phyloP scores from a whole-genome alignment of 2,329 filamentous ascomycete genomes.

The Leptosphaerulina australis region DNA sequence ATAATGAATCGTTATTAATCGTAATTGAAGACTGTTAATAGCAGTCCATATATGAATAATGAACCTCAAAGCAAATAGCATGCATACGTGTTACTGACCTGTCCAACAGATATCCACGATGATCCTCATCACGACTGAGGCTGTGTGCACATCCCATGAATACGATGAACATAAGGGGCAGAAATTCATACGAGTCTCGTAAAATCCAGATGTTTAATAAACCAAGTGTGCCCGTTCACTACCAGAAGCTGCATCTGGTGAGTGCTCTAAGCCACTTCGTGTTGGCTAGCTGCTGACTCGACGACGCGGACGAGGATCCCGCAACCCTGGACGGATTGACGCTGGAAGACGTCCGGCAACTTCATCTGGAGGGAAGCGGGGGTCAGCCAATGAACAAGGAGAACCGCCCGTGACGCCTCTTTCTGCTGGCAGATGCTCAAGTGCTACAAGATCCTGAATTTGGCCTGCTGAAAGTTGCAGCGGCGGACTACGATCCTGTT shows the following conservation, averaged over 20 bases:
- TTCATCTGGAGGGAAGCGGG: too few relatives aligned
- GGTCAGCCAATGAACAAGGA: too few relatives aligned
- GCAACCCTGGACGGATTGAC: too few relatives aligned
- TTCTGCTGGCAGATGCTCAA: too few relatives aligned
- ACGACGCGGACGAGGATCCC: too few relatives aligned
- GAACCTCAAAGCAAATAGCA: constrained; percentile 12
- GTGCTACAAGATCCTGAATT: too few relatives aligned
- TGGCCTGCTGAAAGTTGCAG: too few relatives aligned
- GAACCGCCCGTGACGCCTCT: too few relatives aligned
- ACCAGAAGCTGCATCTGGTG: constrained; percentile 12
- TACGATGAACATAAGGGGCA: constrained; percentile 4
- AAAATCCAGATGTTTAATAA: background rate
- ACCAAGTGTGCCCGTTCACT: constrained; percentile 5
- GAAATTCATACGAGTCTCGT: constrained; percentile 1
- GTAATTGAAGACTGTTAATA: constrained; percentile 14
- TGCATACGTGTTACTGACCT: constrained; percentile 4
- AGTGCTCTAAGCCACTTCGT: constrained; percentile 12
- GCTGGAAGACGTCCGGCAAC: too few relatives aligned
- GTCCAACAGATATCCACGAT: constrained; percentile 1
- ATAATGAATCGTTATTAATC: constrained; percentile 18
- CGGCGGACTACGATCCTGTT: too few relatives aligned
- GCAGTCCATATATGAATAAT: constrained; percentile 19
- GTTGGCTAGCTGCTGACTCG: constrained; percentile 1
- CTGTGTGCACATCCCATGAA: constrained; percentile 9
- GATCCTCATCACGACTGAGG: constrained; percentile 11